Evolutionary conservation across 768 basidiomycete species (phyloP).

Genomic region (Psilocybe azurescens): DNA sequence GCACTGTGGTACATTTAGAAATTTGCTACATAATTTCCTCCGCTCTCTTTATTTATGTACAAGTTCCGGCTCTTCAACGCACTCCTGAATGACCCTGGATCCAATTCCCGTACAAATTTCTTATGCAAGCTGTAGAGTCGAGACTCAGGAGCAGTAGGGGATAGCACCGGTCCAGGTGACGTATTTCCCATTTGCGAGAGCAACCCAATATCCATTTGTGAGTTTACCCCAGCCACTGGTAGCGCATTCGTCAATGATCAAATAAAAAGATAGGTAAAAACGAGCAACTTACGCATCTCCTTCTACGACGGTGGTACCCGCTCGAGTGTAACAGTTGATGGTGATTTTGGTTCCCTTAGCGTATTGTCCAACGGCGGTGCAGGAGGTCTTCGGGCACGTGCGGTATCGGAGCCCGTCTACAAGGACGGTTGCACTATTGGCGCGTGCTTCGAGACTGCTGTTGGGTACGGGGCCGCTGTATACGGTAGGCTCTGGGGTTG

Average conservation of each 20-base stretch:
- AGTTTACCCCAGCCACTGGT: constrained; percentile 14
- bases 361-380: constrained; percentile 11
- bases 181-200: constrained; percentile 10
- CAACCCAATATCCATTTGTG: constrained; percentile 14
- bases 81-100: too few relatives aligned
- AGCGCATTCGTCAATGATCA: neutral
- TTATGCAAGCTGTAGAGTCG: too few relatives aligned
- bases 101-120: too few relatives aligned
- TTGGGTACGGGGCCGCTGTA: constrained; percentile 1
- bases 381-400: constrained; percentile 13
- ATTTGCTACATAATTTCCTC: too few relatives aligned
- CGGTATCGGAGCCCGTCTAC: constrained; percentile 17
- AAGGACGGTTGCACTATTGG: constrained; percentile 4
- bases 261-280: too few relatives aligned
- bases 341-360: constrained; percentile 11
- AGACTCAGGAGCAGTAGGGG: constrained; percentile 6
- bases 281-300: constrained; percentile 11
- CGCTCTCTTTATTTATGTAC: too few relatives aligned
- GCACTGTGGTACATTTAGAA: too few relatives aligned
- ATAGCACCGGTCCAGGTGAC: constrained; percentile 14
- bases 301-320: constrained; percentile 10
- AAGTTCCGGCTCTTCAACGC: too few relatives aligned
- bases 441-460: constrained; percentile 10
- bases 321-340: constrained; percentile 14
- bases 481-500: constrained; percentile 5